phyloP scores from a whole-genome alignment of 345 rosid species.

The Populus nigra region DNA sequence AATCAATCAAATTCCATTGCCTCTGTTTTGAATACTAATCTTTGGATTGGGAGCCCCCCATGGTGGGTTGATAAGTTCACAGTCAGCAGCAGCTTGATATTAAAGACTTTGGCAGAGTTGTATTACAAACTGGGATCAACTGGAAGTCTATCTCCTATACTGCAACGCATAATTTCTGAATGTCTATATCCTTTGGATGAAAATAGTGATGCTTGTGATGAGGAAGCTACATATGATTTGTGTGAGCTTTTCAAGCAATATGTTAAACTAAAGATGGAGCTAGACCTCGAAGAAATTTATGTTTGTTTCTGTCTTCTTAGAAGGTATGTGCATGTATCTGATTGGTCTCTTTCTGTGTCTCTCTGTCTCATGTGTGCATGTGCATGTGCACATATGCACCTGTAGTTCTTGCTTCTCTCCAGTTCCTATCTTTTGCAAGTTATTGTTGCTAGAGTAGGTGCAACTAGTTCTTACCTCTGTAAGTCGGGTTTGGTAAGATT shows the following conservation, averaged over 20 bases:
- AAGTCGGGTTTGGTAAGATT: neutral
- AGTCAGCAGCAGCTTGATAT: conserved; percentile 45
- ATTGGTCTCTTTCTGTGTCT: neutral
- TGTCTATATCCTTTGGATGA: conserved; percentile 30
- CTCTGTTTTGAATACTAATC: conserved; percentile 25
- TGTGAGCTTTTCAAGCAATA: conserved; percentile 68
- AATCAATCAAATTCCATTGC: conserved; percentile 27
- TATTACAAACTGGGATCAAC: conserved; percentile 48
- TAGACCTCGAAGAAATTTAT: conserved; percentile 78
- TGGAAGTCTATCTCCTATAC: conserved; percentile 49
- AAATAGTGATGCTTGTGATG: conserved; percentile 36
- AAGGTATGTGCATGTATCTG: conserved; percentile 43
- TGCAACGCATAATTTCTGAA: conserved; percentile 48
- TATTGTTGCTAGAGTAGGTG: neutral
- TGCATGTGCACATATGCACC: neutral
- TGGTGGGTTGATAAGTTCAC: conserved; percentile 64
- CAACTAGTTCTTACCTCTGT: neutral
- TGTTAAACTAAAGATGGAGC: conserved; percentile 58
- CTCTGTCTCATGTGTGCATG: neutral
- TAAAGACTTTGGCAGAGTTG: conserved; percentile 54
- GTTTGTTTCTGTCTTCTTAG: conserved; percentile 65
- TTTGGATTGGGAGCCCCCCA: conserved; percentile 83
- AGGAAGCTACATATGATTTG: conserved; percentile 44
- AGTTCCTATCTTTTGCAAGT: neutral
- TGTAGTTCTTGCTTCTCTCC: neutral